A percentile compares a stretch with the other conserved stretches of the same genome.
Evolutionary conservation across 345 rosid species (phyloP).

Genomic region (Populus tremula): DNA sequence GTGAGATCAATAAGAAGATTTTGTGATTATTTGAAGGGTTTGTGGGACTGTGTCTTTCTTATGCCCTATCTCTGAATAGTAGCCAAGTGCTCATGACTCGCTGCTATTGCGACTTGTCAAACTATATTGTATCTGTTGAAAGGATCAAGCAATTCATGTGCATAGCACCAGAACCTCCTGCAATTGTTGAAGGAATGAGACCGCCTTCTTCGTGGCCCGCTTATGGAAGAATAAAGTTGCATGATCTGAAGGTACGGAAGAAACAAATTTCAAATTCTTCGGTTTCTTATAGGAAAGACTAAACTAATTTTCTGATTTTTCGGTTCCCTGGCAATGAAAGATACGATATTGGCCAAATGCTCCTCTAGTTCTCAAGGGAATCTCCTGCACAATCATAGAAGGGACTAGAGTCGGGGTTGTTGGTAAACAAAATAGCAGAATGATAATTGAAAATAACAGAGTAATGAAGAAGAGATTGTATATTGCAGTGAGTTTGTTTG

Average conservation of each 20-base stretch:
- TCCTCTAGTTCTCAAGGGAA: constrained; percentile 27
- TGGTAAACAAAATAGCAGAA: no score
- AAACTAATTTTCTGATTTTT: neutral
- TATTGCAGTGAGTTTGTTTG: no score
- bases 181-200: constrained; percentile 12
- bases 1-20: neutral
- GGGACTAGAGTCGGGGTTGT: constrained; percentile 55
- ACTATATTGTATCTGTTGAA: constrained; percentile 28
- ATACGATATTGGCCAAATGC: constrained; percentile 27
- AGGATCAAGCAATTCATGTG: constrained; percentile 25
- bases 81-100: constrained; percentile 8
- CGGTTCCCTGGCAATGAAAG: constrained; percentile 3
- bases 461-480: no score
- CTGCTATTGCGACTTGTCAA: constrained; percentile 17
- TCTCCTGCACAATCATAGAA: constrained; percentile 49
- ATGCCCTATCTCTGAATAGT: constrained; percentile 13
- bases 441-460: no score
- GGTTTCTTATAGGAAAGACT: neutral
- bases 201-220: constrained; percentile 21
- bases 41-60: constrained; percentile 10
- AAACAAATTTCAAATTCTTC: neutral
- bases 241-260: constrained; percentile 16
- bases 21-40: neutral
- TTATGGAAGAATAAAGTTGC: constrained; percentile 17
- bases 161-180: constrained; percentile 20